Percentiles rank a stretch among this genome's conserved stretches.
These are phyloP conservation scores for Allium sativum DNA, from an alignment of 106 monocot species.

Conservation along the genomic window DNA sequence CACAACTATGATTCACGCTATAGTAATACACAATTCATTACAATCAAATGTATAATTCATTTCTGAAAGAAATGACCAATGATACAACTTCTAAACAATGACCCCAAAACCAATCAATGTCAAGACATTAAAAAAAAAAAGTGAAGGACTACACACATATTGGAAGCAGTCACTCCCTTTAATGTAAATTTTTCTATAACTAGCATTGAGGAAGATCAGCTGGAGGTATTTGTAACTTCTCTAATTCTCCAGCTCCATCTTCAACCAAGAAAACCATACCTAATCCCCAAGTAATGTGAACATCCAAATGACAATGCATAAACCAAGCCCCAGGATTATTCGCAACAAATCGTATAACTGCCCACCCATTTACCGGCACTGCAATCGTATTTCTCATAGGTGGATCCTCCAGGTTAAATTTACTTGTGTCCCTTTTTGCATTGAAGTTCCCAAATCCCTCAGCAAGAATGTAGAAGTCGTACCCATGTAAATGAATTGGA, in stretches of 20 bases:
- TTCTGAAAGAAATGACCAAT: too few relatives aligned
- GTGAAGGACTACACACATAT: too few relatives aligned
- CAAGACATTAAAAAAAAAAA: too few relatives aligned
- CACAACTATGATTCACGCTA: too few relatives aligned
- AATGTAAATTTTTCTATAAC: background rate
- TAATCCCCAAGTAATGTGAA: slow-evolving; percentile 42
- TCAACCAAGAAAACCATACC: slow-evolving; percentile 43
- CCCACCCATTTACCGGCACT: slow-evolving; percentile 52
- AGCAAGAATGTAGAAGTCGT: slow-evolving; percentile 55
- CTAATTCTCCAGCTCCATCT: slow-evolving; percentile 32
- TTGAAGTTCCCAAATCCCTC: slow-evolving; percentile 46
- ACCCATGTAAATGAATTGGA: slow-evolving; percentile 59
- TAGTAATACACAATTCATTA: too few relatives aligned
- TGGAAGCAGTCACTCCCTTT: too few relatives aligned
- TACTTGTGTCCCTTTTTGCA: slow-evolving; percentile 11
- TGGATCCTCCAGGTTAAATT: slow-evolving; percentile 46
- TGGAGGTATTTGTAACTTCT: slow-evolving; percentile 29
- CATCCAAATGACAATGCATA: slow-evolving; percentile 51
- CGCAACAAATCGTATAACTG: slow-evolving; percentile 43
- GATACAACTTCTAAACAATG: too few relatives aligned
- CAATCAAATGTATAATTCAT: too few relatives aligned
- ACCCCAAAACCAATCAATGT: too few relatives aligned
- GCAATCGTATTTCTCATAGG: slow-evolving; percentile 47
- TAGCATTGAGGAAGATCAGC: slow-evolving; percentile 39
- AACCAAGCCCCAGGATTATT: slow-evolving; percentile 57